Conservation (phyloP, 225 moss, liverwort and hornwort species). For the Pseudoscleropodium purum region DNA sequence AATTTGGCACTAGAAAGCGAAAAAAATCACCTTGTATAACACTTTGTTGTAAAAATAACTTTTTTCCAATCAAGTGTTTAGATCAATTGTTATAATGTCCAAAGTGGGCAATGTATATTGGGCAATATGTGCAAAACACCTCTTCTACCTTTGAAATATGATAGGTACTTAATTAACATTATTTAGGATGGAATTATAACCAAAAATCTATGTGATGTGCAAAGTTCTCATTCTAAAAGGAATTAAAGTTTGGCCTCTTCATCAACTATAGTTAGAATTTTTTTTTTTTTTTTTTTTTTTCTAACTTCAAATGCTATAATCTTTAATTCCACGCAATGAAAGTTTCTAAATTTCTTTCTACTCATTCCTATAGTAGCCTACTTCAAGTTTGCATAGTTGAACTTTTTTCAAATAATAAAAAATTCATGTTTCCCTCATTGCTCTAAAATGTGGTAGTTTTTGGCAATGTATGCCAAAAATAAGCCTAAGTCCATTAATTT, state of each 20-base stretch:
- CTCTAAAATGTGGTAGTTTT: neutral
- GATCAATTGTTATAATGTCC: neutral
- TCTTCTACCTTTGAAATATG: neutral
- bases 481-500: no score
- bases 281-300: no score
- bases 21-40: no score
- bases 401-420: no score
- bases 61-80: rapidly evolving
- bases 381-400: neutral
- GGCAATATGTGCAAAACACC: neutral
- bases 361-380: neutral
- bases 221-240: neutral
- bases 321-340: neutral
- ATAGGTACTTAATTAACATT: neutral
- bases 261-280: rapidly evolving
- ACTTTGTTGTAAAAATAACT: neutral
- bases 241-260: neutral
- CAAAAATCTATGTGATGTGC: neutral
- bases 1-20: no score
- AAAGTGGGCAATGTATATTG: rapidly evolving
- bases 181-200: neutral
- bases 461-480: neutral
- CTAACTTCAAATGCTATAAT: neutral
- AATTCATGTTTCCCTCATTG: neutral
- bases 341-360: neutral